Evolutionary conservation across 2,329 filamentous ascomycete species (phyloP), one percentile per base, ranked within the genome.

Genomic region (Fragosphaeria purpurea): DNA sequence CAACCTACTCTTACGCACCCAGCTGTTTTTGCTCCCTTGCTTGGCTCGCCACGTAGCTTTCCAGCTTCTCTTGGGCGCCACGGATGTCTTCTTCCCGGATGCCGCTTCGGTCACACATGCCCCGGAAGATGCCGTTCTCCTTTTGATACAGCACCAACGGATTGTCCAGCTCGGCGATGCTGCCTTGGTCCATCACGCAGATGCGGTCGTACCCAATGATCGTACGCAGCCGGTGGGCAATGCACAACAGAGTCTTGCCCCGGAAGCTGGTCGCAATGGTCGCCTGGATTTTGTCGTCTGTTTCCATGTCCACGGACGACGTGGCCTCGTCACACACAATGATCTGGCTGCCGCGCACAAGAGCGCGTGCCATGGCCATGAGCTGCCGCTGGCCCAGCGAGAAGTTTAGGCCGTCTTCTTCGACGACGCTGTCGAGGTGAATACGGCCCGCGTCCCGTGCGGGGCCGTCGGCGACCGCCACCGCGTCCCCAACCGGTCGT

Each of bases 241-340:
- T 96, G 67, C 89, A 95, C 30, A 97, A 72, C 44, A 97, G 69
- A 3, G 91, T 96, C 72, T 86, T 88, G 53, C 89, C 90, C 49
- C 78, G 76, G 73, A 97, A 97, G 0, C 83, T 90, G 1, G 78
- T 76, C 0, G 87, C 84, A 67, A 97, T 96, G 4, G 90, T 95
- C 50, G 74, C 73, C 67, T 97, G 91, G 63, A 97, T 95, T 76
- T 93, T 94, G 67, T 88, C 85, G 63, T 98, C 93, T 4, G 91
- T 97, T 63, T 96, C 91, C 74, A 96, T 93, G 66, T 97, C 91
- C 7, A 97, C 90, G 0, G 81, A 86, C 1, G 84, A 88, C 0
- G 93, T 98, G 1, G 93, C 93, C 67, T 98, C 93, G 70, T 98
- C 93, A 67, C 91, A 96, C 46, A 98, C 84, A 59, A 97, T 96